phyloP scores from a whole-genome alignment of 164 flowering plant genomes.

The Kalanchoe fedtschenkoi region DNA sequence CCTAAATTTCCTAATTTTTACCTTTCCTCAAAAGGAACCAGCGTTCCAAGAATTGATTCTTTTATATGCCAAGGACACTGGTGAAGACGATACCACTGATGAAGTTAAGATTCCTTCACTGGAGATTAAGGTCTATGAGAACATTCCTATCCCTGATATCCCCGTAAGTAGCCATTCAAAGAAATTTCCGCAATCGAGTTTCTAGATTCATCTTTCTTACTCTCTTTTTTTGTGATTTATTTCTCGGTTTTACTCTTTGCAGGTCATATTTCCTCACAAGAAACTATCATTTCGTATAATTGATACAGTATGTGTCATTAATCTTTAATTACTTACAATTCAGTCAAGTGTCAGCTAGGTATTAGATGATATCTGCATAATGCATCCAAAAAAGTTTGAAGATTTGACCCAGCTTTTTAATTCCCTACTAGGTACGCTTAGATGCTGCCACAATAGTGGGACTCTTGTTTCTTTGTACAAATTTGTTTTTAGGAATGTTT shows the following conservation, averaged over 20 bases:
- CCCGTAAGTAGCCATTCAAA: constrained; percentile 32
- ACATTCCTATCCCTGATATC: constrained; percentile 89
- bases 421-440: constrained; percentile 64
- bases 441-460: constrained; percentile 79
- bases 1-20: background rate
- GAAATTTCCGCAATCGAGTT: background rate
- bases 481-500: too few species aligned
- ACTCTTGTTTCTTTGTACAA: too few species aligned
- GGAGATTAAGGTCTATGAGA: constrained; percentile 79
- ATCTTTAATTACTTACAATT: background rate
- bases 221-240: too few species aligned
- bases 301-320: constrained; percentile 52
- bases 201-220: too few species aligned
- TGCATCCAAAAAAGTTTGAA: background rate
- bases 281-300: constrained; percentile 90
- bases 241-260: constrained; percentile 14
- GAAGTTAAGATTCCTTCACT: constrained; percentile 39
- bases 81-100: constrained; percentile 19
- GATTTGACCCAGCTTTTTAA: constrained; percentile 4
- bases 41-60: constrained; percentile 83
- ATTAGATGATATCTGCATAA: background rate
- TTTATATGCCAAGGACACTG: constrained; percentile 53
- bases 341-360: background rate
- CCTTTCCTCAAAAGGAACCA: constrained; percentile 52
- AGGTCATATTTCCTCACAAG: constrained; percentile 97